These are phyloP conservation scores for Phytopythium montanum DNA, from an alignment of 352 stramenopile genomes.

Conservation along the genomic window DNA sequence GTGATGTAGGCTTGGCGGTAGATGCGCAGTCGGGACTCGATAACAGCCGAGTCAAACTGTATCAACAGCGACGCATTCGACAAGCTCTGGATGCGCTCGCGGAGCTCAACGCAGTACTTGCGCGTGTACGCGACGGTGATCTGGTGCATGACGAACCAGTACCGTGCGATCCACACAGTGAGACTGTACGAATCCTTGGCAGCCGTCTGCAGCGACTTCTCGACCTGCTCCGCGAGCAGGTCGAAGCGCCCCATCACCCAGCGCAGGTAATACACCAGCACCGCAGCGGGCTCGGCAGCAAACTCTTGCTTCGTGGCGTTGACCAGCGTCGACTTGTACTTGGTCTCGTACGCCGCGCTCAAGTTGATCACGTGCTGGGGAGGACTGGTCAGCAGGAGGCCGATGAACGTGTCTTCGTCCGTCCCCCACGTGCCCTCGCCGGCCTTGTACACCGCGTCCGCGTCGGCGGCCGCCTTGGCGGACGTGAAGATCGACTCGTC, in stretches of 20 bases:
- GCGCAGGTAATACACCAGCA: constrained; percentile 44
- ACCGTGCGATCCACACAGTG: not conserved
- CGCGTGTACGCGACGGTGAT: not conserved
- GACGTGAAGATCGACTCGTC: constrained; percentile 50
- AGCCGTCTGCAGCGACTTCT: constrained; percentile 39
- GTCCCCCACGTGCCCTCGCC: constrained; percentile 62
- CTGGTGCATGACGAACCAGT: not conserved
- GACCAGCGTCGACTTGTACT: constrained; percentile 55
- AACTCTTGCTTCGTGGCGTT: constrained; percentile 66
- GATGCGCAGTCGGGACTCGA: not conserved
- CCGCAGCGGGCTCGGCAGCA: constrained; percentile 31
- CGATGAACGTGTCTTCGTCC: constrained; percentile 58
- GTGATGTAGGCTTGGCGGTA: too few relatives aligned
- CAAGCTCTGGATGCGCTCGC: not conserved
- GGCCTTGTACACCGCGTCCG: constrained; percentile 59
- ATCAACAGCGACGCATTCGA: not conserved
- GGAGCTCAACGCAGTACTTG: not conserved
- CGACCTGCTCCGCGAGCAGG: constrained; percentile 47
- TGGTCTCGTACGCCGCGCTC: constrained; percentile 42
- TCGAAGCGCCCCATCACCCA: constrained; percentile 51
- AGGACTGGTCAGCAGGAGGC: constrained; percentile 33
- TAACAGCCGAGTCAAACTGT: not conserved
- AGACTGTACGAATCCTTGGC: not conserved
- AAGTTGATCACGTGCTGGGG: constrained; percentile 40
- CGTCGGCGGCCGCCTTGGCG: constrained; percentile 44